Percentiles rank a stretch among this genome's conserved stretches.
These are phyloP conservation scores for Curvularia spicifera DNA, from an alignment of 2,329 filamentous ascomycete species.

Conservation along the genomic window DNA sequence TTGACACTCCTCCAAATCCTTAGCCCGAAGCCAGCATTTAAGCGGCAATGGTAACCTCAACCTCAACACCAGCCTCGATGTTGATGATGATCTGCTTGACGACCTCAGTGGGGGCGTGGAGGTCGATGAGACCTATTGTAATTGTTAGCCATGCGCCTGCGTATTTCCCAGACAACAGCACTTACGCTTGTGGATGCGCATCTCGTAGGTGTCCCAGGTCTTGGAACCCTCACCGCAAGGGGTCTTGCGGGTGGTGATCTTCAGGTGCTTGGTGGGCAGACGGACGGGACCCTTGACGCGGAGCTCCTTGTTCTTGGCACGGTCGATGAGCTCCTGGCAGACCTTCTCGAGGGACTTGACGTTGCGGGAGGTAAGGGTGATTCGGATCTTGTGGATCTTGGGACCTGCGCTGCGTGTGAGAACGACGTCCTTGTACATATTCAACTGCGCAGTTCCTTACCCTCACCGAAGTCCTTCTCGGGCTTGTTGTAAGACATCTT, in stretches of 20 bases:
- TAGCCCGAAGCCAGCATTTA: constrained; percentile 53
- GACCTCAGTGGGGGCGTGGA: constrained; percentile 96
- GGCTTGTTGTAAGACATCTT: constrained; percentile 69
- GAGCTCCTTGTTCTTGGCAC: constrained; percentile 97
- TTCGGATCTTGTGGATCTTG: constrained; percentile 70
- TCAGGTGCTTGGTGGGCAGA: constrained; percentile 94
- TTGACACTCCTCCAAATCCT: constrained; percentile 18
- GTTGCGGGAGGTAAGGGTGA: constrained; percentile 95
- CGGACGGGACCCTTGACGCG: constrained; percentile 98
- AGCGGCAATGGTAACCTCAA: constrained; percentile 90
- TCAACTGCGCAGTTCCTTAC: constrained; percentile 40
- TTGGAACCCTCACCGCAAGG: constrained; percentile 99
- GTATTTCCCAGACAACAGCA: not conserved
- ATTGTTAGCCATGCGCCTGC: constrained; percentile 1
- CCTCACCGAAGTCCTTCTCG: constrained; percentile 90
- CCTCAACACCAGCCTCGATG: constrained; percentile 92
- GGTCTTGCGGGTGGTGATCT: constrained; percentile 98
- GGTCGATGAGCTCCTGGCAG: constrained; percentile 97
- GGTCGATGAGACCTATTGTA: constrained; percentile 77
- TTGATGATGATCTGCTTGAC: constrained; percentile 98
- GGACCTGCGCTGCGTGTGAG: constrained; percentile 6
- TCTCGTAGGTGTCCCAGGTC: constrained; percentile 99
- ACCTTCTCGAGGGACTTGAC: constrained; percentile 88
- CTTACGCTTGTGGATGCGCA: constrained; percentile 95
- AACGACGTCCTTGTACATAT: not conserved